Evolutionary conservation across 2,329 filamentous ascomycete genomes (phyloP).

Genomic region (Fusarium ambrosium): DNA sequence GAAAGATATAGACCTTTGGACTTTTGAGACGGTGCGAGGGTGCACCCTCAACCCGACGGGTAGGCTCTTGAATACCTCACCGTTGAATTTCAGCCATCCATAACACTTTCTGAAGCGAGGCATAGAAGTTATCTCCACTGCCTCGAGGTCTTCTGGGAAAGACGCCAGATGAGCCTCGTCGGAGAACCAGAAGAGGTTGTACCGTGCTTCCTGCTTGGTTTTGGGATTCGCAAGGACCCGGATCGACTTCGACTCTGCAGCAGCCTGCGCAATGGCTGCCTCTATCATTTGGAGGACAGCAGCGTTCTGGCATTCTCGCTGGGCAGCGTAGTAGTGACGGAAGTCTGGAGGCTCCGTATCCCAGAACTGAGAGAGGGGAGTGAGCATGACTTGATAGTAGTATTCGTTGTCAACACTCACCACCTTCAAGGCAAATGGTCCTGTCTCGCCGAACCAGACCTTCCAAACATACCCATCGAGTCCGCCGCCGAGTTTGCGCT

Average conservation of each 20-base stretch:
- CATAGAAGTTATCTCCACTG: neutral
- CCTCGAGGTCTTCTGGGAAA: neutral
- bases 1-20: neutral
- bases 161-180: neutral
- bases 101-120: neutral
- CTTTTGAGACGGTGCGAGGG: neutral
- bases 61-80: neutral
- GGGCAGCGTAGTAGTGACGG: constrained; percentile 4
- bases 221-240: neutral
- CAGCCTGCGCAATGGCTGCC: neutral
- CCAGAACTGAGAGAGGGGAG: constrained; percentile 3
- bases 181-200: neutral
- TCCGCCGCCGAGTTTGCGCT: neutral
- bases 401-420: neutral
- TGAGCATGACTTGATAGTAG: neutral
- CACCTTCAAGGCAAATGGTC: constrained; percentile 2
- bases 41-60: no score
- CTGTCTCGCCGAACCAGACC: constrained; percentile 1
- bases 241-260: neutral
- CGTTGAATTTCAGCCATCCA: neutral
- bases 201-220: neutral
- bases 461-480: constrained; percentile 5
- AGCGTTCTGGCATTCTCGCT: constrained; percentile 5
- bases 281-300: constrained; percentile 9
- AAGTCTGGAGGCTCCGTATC: constrained; percentile 1